Percentiles rank a stretch among this genome's conserved stretches.
These are phyloP conservation scores for Tetrapyrgos nigripes DNA, from an alignment of 1,284 basidiomycete genomes.

Conservation along the genomic window DNA sequence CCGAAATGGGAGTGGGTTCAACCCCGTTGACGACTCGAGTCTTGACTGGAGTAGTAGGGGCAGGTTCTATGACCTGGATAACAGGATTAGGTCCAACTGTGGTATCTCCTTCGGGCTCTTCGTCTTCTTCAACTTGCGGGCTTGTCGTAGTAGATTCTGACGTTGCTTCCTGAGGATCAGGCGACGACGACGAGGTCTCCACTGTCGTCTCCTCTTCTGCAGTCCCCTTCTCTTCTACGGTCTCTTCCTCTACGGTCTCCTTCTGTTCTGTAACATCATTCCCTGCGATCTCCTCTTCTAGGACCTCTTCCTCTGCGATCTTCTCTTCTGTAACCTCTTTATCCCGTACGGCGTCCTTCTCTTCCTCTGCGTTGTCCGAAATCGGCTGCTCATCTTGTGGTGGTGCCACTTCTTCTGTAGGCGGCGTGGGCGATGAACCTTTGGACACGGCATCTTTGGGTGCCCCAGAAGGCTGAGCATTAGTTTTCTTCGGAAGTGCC, in stretches of 20 bases:
- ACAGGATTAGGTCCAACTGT: conserved; percentile 14
- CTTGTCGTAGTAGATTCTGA: not conserved
- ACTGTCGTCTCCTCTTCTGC: not conserved
- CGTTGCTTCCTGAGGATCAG: not conserved
- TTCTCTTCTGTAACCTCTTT: too few species aligned
- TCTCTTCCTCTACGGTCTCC: not conserved
- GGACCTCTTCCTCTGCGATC: too few species aligned
- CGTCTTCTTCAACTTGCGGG: not conserved
- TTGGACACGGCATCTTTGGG: not conserved
- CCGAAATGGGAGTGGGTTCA: conserved; percentile 68
- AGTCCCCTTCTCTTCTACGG: not conserved
- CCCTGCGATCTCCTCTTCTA: too few species aligned
- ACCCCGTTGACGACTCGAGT: not conserved
- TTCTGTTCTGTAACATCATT: too few species aligned
- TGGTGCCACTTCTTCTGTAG: too few species aligned
- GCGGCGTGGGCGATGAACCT: too few species aligned
- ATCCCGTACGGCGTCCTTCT: too few species aligned
- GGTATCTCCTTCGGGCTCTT: not conserved
- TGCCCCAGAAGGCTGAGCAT: not conserved
- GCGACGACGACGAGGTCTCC: too few species aligned
- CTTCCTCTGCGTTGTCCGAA: too few species aligned
- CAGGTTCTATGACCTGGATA: conserved; percentile 2
- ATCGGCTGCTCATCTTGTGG: too few species aligned
- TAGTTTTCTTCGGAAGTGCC: not conserved
- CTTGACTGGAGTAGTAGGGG: conserved; percentile 6